Evolutionary conservation across 2,329 filamentous ascomycete species (phyloP).

Genomic region (Colletotrichum nymphaeae): DNA sequence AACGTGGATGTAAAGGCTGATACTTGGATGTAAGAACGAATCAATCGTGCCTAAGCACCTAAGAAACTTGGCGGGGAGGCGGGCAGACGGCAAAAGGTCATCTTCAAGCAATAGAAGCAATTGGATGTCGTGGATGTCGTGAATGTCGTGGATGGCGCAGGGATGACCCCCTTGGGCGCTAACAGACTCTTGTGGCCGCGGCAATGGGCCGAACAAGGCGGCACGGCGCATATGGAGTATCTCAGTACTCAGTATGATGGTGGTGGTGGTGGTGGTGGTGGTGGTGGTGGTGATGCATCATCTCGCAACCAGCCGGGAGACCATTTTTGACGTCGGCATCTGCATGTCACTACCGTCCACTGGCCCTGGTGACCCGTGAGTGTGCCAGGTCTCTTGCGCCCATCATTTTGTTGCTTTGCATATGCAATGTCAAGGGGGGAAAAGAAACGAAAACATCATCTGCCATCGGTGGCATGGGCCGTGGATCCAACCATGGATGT

Average conservation of each 20-base stretch:
- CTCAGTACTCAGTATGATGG: background rate
- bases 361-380: too few species aligned
- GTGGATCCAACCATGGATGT: background rate
- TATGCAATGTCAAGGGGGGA: slow-evolving; percentile 1
- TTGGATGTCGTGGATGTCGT: slow-evolving; percentile 11
- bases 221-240: background rate
- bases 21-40: background rate
- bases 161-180: slow-evolving; percentile 29
- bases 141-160: slow-evolving; percentile 5
- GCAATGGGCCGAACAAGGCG: slow-evolving; percentile 26
- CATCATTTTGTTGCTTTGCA: background rate
- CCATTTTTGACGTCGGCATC: background rate
- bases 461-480: too few species aligned
- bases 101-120: slow-evolving; percentile 21
- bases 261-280: background rate
- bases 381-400: too few species aligned
- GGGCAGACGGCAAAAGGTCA: too few species aligned
- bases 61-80: background rate
- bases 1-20: background rate
- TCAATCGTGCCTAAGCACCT: background rate
- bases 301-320: slow-evolving; percentile 1
- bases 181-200: slow-evolving; percentile 24
- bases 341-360: background rate
- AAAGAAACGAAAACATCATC: background rate
- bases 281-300: background rate